Base-by-base conservation (phyloP, 768 basidiomycete genomes). In the Boletus sp. region DNA sequence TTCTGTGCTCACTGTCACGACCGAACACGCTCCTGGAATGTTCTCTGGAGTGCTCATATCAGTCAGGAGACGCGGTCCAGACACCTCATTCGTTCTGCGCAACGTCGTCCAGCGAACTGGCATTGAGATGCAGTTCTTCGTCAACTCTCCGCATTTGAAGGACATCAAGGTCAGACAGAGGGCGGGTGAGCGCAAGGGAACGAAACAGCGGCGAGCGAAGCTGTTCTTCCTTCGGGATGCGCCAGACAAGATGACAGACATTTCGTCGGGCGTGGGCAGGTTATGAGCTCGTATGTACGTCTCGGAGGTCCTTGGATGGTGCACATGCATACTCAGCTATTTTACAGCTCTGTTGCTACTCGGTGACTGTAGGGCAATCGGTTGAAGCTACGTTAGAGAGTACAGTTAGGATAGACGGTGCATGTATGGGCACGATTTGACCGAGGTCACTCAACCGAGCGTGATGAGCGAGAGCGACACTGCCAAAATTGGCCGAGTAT, bases 91-190 rank as follows among this genome's bases (percentile, higher is more conserved):
- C 66, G 77, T 85, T 50, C 74, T 98, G 48, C 82, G 96, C 59
- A 98, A 98, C 72, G 83, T 97, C 60, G 81, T 98, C 49, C 88
- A 92, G 63, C 81, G 93, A 58, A 92, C 88, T 13, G 95, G 94
- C 13, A 88, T 97, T 37, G 96, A 98, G 77, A 87, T 92, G 87
- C 88, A 87, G 65, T 90, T 92, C 74, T 93, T 87, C 69, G 83
- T 86, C 59, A 84, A 83, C 65, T 90, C 88, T 48, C 95, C 96
- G 29, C 82, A 91, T 66, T 64, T 98, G 72, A 92, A 90, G 77
- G 85, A 88, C 51, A 88, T 98, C 72, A 85, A 85, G 72, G 75
- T 98, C 55, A 74, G 94, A 55, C 80, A 83, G 72, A 76, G 73
- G 60, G 85, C 87, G 52, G 72, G 73, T 19, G 64, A 61, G n/a